Evolutionary conservation across 805 yeast species (phyloP), one percentile per base, ranked within the genome.

Genomic region (Saccharomycopsis malanga): DNA sequence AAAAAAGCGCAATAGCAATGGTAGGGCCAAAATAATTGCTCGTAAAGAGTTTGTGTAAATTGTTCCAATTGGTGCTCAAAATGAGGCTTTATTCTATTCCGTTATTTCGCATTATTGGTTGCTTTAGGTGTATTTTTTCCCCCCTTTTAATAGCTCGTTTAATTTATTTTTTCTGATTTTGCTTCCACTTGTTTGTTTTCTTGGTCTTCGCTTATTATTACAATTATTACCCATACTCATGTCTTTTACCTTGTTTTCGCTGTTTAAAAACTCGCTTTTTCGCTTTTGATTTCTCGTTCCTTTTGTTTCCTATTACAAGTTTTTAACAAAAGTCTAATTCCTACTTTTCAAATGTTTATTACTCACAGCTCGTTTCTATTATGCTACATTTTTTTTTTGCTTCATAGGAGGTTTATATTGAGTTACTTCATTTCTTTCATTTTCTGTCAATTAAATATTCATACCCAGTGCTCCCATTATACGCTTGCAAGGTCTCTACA

Each of bases 1-100:
- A 27, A 44, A 38, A 34, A 44, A 38, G 23, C 29, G 46, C 3
- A 42, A 27, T 20, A 23, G 40, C 20, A 42, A 22, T 22, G 37
- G 44, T 4, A 44, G 52, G 20, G 44, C 44, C 6, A 48, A 45
- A 38, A 48, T 48, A 21, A 45, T 48, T 24, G 52, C 52, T n/a
- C 35, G 49, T 5, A 48, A 45, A 37, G 52, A 46, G 43, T 40
- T 39, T 32, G 49, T 46, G 10, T 46, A 27, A 46, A 5, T 2
- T 3, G 17, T 22, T 18, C 36, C 23, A 27, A 20, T 29, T 34
- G 30, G 30, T 27, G 30, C 7, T 27, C 30, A 12, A 9, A 12
- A 12, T 27, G 10, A 27, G 30, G 12, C 17, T 32, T 32, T 32
- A 5, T 32, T 32, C 17, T 32, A 9, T 27, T 27, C 12, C 12